Conservation (phyloP, 2,329 filamentous ascomycete genomes). For the Scopulariopsis brevicaulis region DNA sequence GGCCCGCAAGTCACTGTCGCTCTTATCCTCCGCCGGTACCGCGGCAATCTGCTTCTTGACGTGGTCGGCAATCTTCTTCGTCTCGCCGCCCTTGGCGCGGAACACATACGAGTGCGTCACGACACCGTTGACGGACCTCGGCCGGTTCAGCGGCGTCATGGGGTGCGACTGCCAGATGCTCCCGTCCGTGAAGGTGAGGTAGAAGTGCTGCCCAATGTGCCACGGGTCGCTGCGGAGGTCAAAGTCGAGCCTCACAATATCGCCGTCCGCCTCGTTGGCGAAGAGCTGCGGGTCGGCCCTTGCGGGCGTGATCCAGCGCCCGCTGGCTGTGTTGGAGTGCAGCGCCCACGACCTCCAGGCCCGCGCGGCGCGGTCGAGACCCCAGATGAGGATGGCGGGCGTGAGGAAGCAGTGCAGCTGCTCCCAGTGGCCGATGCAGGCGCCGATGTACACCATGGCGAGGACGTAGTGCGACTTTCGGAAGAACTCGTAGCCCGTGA, state of each 20-base stretch:
- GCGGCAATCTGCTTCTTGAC: slow-evolving; percentile 22
- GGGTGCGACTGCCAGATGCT: slow-evolving; percentile 65
- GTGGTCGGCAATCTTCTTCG: slow-evolving; percentile 38
- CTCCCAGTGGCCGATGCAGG: slow-evolving; percentile 66
- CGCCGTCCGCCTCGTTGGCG: slow-evolving; percentile 41
- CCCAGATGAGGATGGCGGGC: slow-evolving; percentile 52
- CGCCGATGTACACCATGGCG: slow-evolving; percentile 63
- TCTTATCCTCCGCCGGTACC: not conserved
- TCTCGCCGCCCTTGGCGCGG: slow-evolving; percentile 48
- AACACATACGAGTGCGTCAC: slow-evolving; percentile 45
- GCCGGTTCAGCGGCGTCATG: slow-evolving; percentile 51
- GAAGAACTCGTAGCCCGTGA: slow-evolving; percentile 69
- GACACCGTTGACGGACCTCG: slow-evolving; percentile 22
- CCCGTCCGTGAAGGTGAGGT: slow-evolving; percentile 53
- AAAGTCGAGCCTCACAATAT: slow-evolving; percentile 56
- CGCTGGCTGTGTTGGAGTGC: slow-evolving; percentile 42
- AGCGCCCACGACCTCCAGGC: slow-evolving; percentile 45
- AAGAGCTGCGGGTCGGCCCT: slow-evolving; percentile 33
- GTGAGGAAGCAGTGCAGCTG: slow-evolving; percentile 58
- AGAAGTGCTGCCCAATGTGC: slow-evolving; percentile 61
- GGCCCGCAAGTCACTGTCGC: not conserved
- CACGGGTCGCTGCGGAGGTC: slow-evolving; percentile 48
- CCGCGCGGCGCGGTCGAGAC: slow-evolving; percentile 50
- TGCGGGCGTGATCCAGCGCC: slow-evolving; percentile 9
- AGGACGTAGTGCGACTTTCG: slow-evolving; percentile 63